Conservation (phyloP, 108 stramenopile genomes). For the Parietichytrium sp. region DNA sequence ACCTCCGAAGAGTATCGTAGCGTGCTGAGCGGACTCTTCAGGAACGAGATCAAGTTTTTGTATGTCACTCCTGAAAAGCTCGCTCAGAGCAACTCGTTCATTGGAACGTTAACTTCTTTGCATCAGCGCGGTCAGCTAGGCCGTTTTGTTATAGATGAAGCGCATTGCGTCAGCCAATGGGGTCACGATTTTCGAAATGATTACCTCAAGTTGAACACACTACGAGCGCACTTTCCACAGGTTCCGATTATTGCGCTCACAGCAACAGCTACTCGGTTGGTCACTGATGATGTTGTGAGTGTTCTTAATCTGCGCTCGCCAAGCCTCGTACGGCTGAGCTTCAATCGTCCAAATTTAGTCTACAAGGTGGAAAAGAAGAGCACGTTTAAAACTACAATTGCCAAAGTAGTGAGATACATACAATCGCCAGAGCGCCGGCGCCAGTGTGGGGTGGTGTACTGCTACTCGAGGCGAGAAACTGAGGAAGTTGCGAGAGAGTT, state of each 20-base stretch:
- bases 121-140: conserved; percentile 68
- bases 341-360: conserved; percentile 91
- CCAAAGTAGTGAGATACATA: conserved; percentile 57
- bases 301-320: neutral
- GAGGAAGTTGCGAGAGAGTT: conserved; percentile 77
- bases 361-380: conserved; percentile 87
- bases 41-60: conserved; percentile 84
- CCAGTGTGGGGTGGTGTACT: conserved; percentile 94
- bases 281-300: conserved; percentile 44
- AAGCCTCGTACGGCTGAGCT: conserved; percentile 66
- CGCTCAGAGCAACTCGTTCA: conserved; percentile 70
- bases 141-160: conserved; percentile 96
- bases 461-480: conserved; percentile 87
- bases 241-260: conserved; percentile 95
- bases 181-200: conserved; percentile 91
- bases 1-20: neutral
- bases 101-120: conserved; percentile 62
- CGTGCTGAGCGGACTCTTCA: neutral
- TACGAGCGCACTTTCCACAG: conserved; percentile 83
- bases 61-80: conserved; percentile 97
- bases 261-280: conserved; percentile 93
- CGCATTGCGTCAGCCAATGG: conserved; percentile 89
- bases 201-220: conserved; percentile 75
- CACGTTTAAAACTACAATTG: conserved; percentile 66
- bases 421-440: conserved; percentile 65